Base-by-base conservation (phyloP, 768 basidiomycete genomes). In the Dendrothele bispora region DNA sequence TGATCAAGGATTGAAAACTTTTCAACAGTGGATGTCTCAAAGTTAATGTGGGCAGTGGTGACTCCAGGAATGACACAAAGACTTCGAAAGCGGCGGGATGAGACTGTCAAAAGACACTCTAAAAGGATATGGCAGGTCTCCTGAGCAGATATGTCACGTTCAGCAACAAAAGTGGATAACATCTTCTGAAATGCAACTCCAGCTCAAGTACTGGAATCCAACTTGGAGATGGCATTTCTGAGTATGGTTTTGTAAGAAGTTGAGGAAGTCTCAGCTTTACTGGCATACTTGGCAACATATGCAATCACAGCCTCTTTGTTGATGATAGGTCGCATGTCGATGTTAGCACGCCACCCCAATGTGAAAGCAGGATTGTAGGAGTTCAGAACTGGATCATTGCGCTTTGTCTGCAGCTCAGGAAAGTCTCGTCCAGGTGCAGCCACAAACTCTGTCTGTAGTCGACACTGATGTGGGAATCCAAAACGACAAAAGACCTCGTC, bases 71-170 rank as follows among this genome's bases (percentile, higher is more conserved):
- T 40, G 38, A 49, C 52, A 49, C 48, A 49, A 1, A 53, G 11
- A 24, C 28, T 55, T 5, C 45, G 43, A 12, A 32, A 7, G 7
- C 10, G 32, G 12, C 48, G 41, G 2, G 51, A 50, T 3, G 29
- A 29, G 11, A 35, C 21, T 5, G 38, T 28, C n/a, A 55, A 21
- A 3, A 34, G 15, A 20, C 48, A 48, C 15, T 39, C 40, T 0
- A 53, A 27, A 6, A 55, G 44, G 8, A 55, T 53, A 28, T 55
- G 54, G 29, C 48, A 52, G 7, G 48, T 52, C 22, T 55, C 54
- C 28, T 55, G 54, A 2, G 51, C 51, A 21, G 51, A 55, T 52
- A n/a, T n/a, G n/a, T n/a, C n/a, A n/a, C n/a, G n/a, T n/a, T n/a
- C n/a, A n/a, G n/a, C n/a, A n/a, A n/a, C n/a, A n/a, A n/a, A n/a